Evolutionary conservation across 2,329 filamentous ascomycete species (phyloP), one percentile per base, ranked within the genome.

Genomic region (Rachicladosporium sp.): DNA sequence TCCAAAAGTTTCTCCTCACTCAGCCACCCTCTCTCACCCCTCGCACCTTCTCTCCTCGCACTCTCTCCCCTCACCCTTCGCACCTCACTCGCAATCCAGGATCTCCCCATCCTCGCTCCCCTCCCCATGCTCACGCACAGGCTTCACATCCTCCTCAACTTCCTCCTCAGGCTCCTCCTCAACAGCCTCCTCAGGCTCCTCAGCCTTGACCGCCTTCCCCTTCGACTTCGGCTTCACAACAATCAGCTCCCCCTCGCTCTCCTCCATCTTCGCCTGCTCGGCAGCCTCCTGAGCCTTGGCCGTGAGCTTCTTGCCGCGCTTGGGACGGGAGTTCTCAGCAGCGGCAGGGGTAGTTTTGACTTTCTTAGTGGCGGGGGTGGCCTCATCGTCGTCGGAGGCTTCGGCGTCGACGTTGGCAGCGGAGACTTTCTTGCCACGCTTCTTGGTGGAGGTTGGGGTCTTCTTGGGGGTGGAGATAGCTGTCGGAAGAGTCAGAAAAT

Each of bases 361-460:
- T 32, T 42, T 42, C 40, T 42, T 42, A 7, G 36, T 15, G 5
- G 35, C 29, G 6, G 21, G 37, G 3, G 36, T 31, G 15, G 33
- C 31, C 7, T n/a, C 32, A 3, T 15, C 31, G 4, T 35, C 31
- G 2, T 35, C 40, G 10, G 15, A 19, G 15, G 3, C 15, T 19
- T 29, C 31, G 13, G 31, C 31, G 11, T 45, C 40, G 13, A 10
- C 15, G 10, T 27, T 31, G 12, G 43, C 35, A 31, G 42, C 38
- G 9, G 38, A 36, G n/a, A 31, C 46, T 41, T 54, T 50, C 46
- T 54, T 53, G 35, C 27, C 38, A 36, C 53, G 53, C 52, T 57
- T 57, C 47, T 50, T 50, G 19, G 36, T 19, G 2, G 48, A 39
- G 19, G 46, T 48, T 23, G 10, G 35, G 35, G 41, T 42, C 40